These are phyloP conservation scores for Moesziomyces parantarcticus DNA, from an alignment of 1,284 basidiomycete genomes.

Conservation along the genomic window DNA sequence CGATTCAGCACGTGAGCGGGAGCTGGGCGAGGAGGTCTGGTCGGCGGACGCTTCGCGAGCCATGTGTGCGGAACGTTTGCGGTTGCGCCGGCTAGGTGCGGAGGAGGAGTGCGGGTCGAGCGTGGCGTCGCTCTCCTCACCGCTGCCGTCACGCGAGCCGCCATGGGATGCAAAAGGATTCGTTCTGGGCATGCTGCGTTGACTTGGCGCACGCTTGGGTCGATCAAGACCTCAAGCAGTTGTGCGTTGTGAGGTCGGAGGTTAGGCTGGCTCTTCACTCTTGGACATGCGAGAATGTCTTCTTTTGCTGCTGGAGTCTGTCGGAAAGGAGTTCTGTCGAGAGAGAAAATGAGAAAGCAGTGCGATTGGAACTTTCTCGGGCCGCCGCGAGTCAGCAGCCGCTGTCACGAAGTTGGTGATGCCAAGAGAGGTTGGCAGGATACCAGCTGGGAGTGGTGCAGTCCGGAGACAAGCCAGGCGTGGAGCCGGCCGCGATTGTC, in stretches of 20 bases:
- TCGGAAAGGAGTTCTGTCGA: too few relatives aligned
- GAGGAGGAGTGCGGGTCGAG: conserved; percentile 9
- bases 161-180: conserved; percentile 8
- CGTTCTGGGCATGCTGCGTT: conserved; percentile 20
- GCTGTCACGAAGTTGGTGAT: too few relatives aligned
- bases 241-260: background rate
- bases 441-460: background rate
- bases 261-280: background rate
- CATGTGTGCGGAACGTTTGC: conserved; percentile 31
- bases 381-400: background rate
- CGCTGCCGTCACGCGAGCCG: conserved; percentile 21
- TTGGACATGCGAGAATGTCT: conserved; percentile 2
- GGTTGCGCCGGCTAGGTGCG: conserved; percentile 17
- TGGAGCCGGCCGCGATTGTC: background rate
- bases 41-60: conserved; percentile 17
- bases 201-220: background rate
- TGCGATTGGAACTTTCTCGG: background rate
- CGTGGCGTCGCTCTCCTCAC: conserved; percentile 27
- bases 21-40: conserved; percentile 1
- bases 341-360: background rate
- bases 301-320: too few relatives aligned
- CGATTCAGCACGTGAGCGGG: conserved; percentile 1
- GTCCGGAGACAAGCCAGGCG: background rate
- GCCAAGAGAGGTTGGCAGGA: too few relatives aligned
- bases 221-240: background rate